Evolutionary conservation across 106 monocot species (phyloP).

Genomic region (Platanthera zijinensis): DNA sequence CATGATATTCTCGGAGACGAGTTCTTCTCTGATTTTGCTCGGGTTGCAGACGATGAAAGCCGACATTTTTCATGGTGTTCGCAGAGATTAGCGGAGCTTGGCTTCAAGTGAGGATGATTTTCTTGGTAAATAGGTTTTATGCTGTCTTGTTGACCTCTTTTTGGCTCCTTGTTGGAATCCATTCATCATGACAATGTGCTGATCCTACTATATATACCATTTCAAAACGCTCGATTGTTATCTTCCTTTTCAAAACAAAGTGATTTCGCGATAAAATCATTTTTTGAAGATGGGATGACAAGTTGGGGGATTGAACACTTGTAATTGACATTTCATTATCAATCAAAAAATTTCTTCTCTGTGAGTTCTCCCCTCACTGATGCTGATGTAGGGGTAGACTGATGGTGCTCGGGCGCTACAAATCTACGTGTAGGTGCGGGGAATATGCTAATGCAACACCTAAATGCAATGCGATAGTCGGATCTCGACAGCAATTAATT

Average conservation of each 20-base stretch:
- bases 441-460: too few relatives aligned
- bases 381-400: too few relatives aligned
- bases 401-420: too few relatives aligned
- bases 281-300: too few relatives aligned
- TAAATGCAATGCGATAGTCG: too few relatives aligned
- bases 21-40: constrained; percentile 81
- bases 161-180: not conserved
- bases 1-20: constrained; percentile 49
- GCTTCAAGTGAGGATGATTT: constrained; percentile 51
- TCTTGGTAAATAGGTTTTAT: not conserved
- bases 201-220: not conserved
- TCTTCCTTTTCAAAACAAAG: not conserved
- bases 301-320: too few relatives aligned
- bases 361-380: too few relatives aligned
- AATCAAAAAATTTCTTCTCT: too few relatives aligned
- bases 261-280: too few relatives aligned
- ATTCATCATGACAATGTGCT: not conserved
- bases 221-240: not conserved
- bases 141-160: not conserved
- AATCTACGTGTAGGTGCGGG: too few relatives aligned
- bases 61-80: constrained; percentile 85
- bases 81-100: constrained; percentile 78
- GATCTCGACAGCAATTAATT: too few relatives aligned
- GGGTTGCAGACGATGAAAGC: constrained; percentile 96
- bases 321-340: too few relatives aligned